Conservation (phyloP, 768 basidiomycete genomes). For the Rhodosporidiobolus sp. region DNA sequence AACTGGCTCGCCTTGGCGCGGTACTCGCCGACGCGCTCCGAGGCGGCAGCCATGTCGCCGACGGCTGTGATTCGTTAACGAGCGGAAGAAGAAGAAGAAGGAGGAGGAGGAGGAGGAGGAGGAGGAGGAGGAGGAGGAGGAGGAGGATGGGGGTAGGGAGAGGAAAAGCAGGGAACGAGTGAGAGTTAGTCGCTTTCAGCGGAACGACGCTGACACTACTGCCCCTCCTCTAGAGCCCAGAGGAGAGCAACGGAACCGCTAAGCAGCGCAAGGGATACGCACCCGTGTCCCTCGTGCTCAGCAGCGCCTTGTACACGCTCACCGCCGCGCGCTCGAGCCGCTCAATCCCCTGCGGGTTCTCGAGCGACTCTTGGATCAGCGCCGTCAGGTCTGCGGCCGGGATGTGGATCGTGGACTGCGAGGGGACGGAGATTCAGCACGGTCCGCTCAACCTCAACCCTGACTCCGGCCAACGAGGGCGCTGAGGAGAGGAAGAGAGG, state of each 20-base stretch:
- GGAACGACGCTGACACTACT: too few species aligned
- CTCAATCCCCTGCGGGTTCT: conserved; percentile 70
- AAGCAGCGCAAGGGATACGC: too few species aligned
- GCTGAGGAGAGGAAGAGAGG: background rate
- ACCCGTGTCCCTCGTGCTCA: conserved; percentile 87
- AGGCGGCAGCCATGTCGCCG: conserved; percentile 89
- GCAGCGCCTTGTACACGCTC: conserved; percentile 89
- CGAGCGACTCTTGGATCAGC: conserved; percentile 84
- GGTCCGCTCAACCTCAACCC: background rate
- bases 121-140: too few species aligned
- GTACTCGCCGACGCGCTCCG: conserved; percentile 88
- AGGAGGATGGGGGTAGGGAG: too few species aligned
- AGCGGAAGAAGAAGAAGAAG: background rate
- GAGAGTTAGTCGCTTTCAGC: too few species aligned
- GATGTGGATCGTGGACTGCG: conserved; percentile 92
- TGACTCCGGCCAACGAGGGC: background rate
- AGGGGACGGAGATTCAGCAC: background rate
- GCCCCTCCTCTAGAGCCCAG: too few species aligned
- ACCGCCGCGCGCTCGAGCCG: conserved; percentile 76
- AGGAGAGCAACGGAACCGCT: too few species aligned
- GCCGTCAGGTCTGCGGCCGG: conserved; percentile 67
- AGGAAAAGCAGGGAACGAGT: too few species aligned
- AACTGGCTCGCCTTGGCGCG: conserved; percentile 84
- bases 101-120: background rate
- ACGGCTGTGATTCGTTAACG: background rate